Conservation (phyloP, 2,329 filamentous ascomycete genomes). For the Colletotrichum neosansevieriae region DNA sequence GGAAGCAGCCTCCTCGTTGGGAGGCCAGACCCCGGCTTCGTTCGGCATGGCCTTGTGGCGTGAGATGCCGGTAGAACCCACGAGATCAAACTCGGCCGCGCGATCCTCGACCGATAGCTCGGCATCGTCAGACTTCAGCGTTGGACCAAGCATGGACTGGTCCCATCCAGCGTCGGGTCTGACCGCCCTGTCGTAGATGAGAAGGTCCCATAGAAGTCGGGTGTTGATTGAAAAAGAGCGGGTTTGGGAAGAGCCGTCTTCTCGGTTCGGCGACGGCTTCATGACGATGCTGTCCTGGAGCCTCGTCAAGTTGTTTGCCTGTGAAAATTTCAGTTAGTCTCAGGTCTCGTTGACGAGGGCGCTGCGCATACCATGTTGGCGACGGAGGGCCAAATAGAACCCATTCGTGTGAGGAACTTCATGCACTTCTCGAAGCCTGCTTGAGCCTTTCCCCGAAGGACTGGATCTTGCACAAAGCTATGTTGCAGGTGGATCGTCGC, state of each 20-base stretch:
- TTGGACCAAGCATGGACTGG: conserved; percentile 43
- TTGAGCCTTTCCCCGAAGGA: conserved; percentile 43
- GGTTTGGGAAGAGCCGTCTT: conserved; percentile 4
- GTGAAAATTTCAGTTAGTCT: neutral
- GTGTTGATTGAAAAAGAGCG: conserved; percentile 48
- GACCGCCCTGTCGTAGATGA: conserved; percentile 52
- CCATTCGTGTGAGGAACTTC: conserved; percentile 44
- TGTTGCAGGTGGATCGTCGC: conserved; percentile 67
- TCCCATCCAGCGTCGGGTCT: conserved; percentile 42
- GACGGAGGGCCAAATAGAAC: conserved; percentile 44
- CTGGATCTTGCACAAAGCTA: conserved; percentile 55
- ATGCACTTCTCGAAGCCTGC: conserved; percentile 47
- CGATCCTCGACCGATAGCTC: conserved; percentile 31
- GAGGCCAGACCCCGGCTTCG: conserved; percentile 51
- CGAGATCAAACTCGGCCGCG: conserved; percentile 50
- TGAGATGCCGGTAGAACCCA: conserved; percentile 53
- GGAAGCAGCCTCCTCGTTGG: conserved; percentile 43
- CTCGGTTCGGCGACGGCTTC: neutral
- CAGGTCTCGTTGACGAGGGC: neutral
- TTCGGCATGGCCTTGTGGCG: conserved; percentile 52
- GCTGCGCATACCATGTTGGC: conserved; percentile 43
- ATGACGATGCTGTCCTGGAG: conserved; percentile 49
- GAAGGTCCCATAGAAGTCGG: conserved; percentile 51
- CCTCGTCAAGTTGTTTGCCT: conserved; percentile 47
- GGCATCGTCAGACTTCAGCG: conserved; percentile 23